Evolutionary conservation across 106 monocot genomes (phyloP).

Genomic region (Posidonia australis): DNA sequence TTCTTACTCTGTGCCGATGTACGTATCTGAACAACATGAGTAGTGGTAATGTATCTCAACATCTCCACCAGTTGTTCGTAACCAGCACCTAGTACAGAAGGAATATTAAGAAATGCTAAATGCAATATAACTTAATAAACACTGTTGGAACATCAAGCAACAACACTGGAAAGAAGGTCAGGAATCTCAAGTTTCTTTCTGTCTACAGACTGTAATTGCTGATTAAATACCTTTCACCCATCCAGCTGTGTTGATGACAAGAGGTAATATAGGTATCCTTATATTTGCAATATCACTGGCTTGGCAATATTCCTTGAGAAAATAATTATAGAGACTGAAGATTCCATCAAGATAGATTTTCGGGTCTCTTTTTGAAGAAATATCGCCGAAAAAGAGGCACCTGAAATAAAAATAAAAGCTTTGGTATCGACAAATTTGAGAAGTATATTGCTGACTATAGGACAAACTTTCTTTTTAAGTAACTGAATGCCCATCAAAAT

Average conservation of each 20-base stretch:
- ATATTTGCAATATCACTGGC: conserved; percentile 8
- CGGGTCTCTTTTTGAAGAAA: conserved; percentile 93
- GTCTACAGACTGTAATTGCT: not conserved
- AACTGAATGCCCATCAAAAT: too few species aligned
- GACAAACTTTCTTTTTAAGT: too few species aligned
- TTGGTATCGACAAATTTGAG: too few species aligned
- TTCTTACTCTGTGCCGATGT: conserved; percentile 64
- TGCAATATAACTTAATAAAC: not conserved
- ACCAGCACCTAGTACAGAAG: conserved; percentile 49
- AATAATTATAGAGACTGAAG: conserved; percentile 65
- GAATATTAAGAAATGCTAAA: not conserved
- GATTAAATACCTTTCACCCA: conserved; percentile 80
- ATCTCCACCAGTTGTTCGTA: conserved; percentile 73
- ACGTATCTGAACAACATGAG: conserved; percentile 65
- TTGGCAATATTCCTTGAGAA: conserved; percentile 30
- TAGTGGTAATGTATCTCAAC: conserved; percentile 47
- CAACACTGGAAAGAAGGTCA: not conserved
- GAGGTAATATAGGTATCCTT: conserved; percentile 27
- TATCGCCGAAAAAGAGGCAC: conserved; percentile 81
- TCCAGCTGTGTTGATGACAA: conserved; percentile 92
- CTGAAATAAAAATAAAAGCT: conserved; percentile 22
- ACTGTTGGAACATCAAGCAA: too few species aligned
- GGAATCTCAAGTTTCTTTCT: not conserved
- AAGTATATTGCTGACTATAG: too few species aligned
- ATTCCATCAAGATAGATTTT: conserved; percentile 42